Percentiles rank a stretch among this genome's conserved stretches.
Conservation (phyloP, 2,329 filamentous ascomycete species). For the Hypoxylon sp. region DNA sequence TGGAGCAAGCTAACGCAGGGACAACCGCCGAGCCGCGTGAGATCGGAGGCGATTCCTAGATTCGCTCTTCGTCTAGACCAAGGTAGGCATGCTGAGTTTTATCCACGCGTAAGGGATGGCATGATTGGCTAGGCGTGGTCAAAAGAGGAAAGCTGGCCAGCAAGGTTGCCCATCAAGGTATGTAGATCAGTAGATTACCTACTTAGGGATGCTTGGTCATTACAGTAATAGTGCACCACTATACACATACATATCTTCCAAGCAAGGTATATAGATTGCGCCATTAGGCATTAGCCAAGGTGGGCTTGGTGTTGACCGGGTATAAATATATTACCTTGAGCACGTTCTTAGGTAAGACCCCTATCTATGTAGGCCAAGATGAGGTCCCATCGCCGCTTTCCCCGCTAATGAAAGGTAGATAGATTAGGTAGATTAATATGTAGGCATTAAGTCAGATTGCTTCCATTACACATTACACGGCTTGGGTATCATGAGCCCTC, state of each 20-base stretch:
- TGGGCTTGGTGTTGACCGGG: constrained; percentile 41
- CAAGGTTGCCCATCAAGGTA: constrained; percentile 46
- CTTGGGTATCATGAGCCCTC: not conserved
- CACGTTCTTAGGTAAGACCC: constrained; percentile 30
- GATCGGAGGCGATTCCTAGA: constrained; percentile 7
- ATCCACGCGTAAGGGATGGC: constrained; percentile 1
- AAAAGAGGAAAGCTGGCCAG: constrained; percentile 33
- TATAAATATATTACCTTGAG: constrained; percentile 43
- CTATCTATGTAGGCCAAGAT: not conserved
- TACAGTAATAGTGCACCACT: constrained; percentile 14
- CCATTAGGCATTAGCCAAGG: constrained; percentile 29
- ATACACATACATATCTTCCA: not conserved
- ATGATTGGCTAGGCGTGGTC: constrained; percentile 36
- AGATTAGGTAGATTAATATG: constrained; percentile 12
- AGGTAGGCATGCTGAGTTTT: constrained; percentile 6
- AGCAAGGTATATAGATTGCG: constrained; percentile 27
- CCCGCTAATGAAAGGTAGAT: not conserved
- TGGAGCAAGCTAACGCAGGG: constrained; percentile 40
- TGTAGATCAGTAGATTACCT: not conserved
- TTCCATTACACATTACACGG: constrained; percentile 20
- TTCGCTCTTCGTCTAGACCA: constrained; percentile 15
- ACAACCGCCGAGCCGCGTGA: constrained; percentile 28
- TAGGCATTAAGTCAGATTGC: not conserved
- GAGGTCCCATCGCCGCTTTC: not conserved
- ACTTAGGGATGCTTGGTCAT: not conserved